A percentile compares a stretch with the other conserved stretches of the same genome.
These are phyloP conservation scores for Metschnikowia sp. DNA, from an alignment of 805 yeast genomes.

Conservation along the genomic window DNA sequence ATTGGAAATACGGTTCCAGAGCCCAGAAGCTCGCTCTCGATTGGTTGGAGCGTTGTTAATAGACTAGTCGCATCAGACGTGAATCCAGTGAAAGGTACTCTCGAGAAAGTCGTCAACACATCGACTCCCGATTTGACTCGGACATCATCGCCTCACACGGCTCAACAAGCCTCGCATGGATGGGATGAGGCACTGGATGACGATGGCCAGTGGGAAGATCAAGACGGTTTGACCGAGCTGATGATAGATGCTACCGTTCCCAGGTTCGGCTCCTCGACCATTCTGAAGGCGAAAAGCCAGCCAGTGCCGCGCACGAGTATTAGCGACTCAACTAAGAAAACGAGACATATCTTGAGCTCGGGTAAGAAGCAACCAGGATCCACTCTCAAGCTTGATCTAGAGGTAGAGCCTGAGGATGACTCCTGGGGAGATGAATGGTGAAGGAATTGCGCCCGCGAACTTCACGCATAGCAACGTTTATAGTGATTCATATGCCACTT, in stretches of 20 bases:
- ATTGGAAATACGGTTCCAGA: neutral
- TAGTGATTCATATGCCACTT: too few species aligned
- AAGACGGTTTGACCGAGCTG: neutral
- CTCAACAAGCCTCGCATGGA: constrained; percentile 5
- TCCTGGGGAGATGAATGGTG: constrained; percentile 30
- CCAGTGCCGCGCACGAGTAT: neutral
- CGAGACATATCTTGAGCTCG: constrained; percentile 23
- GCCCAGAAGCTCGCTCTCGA: constrained; percentile 17
- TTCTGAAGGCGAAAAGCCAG: neutral
- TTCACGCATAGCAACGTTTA: too few species aligned
- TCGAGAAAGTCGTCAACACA: constrained; percentile 34
- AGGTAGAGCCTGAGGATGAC: constrained; percentile 28
- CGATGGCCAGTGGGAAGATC: constrained; percentile 14
- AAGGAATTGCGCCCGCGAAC: neutral
- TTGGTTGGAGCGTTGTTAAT: constrained; percentile 39
- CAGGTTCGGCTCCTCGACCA: neutral
- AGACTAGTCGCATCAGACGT: constrained; percentile 28
- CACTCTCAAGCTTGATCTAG: constrained; percentile 23
- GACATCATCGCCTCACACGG: constrained; percentile 24
- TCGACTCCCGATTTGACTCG: constrained; percentile 38
- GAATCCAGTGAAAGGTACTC: constrained; percentile 27
- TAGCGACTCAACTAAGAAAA: constrained; percentile 10
- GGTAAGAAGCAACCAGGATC: constrained; percentile 20
- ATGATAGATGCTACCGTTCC: neutral
- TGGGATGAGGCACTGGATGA: constrained; percentile 20